Base-by-base conservation (phyloP, 2,329 filamentous ascomycete species). In the Penicillium sp. region DNA sequence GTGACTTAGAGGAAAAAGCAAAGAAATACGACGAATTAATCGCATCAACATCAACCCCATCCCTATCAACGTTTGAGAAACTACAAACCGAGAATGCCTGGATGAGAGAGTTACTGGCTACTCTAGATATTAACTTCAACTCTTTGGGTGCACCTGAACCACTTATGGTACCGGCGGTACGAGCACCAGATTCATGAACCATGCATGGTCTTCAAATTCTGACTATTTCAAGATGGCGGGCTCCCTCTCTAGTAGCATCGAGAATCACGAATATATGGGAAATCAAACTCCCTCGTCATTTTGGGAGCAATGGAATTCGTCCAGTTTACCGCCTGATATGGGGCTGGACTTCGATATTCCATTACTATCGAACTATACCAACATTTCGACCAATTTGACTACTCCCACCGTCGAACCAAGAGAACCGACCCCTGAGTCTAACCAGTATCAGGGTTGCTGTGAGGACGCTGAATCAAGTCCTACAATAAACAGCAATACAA, bases 1-100 rank as follows among this genome's bases (percentile, higher is more conserved):
- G 53, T 46, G 18, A 47, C 20, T 31, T 55, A 60, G 43, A 57
- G 59, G 26, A 58, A 61, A 56, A 47, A 59, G 20, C 58, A 38
- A 49, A 50, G 38, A 51, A 47, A 39, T 48, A 50, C 34, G 55
- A 63, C 29, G 31, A 35, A 20, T 4, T 39, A 42, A 22, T 42
- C 9, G 16, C 42, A 38, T 52, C 40, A 13, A 35, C 16, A 5
- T 3, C n/a, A 7, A 6, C 32, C 1, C 24, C 24, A 8, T 32
- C 37, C 2, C 35, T 31, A 51, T 34, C 50, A 51, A 24, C n/a
- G 48, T 42, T 60, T 22, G 43, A 53, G 8, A 39, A 37, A 38
- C 18, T 55, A 2, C 51, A 54, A 34, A 14, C 50, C 3, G 50
- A 53, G n/a, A 57, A 57, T 34, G 44, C 52, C n/a, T 53, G 35